Evolutionary conservation across 352 stramenopile species (phyloP).

Genomic region (Globisporangium irregulare): DNA sequence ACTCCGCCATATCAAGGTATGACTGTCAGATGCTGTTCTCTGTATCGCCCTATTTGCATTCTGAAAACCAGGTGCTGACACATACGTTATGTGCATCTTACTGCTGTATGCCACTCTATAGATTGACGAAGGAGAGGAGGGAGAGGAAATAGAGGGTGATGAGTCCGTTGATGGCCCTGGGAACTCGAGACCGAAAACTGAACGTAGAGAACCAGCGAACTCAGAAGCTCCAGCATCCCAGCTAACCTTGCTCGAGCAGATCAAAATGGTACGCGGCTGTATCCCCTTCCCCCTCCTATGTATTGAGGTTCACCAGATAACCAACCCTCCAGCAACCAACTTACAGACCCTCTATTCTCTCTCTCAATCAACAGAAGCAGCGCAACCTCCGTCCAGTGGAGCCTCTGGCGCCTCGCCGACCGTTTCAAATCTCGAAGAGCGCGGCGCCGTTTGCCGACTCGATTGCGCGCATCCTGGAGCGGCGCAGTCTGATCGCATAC

Average conservation of each 20-base stretch:
- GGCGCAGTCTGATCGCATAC: constrained; percentile 50
- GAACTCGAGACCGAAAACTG: too few species aligned
- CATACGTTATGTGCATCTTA: neutral
- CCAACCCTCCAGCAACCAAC: neutral
- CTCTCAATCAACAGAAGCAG: constrained; percentile 34
- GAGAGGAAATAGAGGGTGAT: neutral
- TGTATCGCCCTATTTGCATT: neutral
- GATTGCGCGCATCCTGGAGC: constrained; percentile 64
- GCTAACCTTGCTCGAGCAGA: constrained; percentile 46
- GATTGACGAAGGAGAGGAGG: constrained; percentile 1
- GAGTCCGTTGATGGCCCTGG: neutral
- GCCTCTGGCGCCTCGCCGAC: constrained; percentile 13
- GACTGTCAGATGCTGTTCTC: neutral
- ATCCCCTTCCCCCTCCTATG: neutral
- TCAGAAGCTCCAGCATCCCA: constrained; percentile 12
- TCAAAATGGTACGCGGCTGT: constrained; percentile 29
- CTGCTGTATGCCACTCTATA: neutral
- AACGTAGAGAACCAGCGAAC: neutral
- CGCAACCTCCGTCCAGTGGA: constrained; percentile 38
- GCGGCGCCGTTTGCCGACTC: constrained; percentile 45
- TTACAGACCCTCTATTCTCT: neutral
- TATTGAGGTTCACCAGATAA: neutral
- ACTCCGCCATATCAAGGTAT: constrained; percentile 23
- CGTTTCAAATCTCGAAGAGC: neutral
- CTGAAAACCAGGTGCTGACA: neutral